Evolutionary conservation across 2,329 filamentous ascomycete genomes (phyloP), one percentile per base, ranked within the genome.

Genomic region (Geosmithia putterillii): DNA sequence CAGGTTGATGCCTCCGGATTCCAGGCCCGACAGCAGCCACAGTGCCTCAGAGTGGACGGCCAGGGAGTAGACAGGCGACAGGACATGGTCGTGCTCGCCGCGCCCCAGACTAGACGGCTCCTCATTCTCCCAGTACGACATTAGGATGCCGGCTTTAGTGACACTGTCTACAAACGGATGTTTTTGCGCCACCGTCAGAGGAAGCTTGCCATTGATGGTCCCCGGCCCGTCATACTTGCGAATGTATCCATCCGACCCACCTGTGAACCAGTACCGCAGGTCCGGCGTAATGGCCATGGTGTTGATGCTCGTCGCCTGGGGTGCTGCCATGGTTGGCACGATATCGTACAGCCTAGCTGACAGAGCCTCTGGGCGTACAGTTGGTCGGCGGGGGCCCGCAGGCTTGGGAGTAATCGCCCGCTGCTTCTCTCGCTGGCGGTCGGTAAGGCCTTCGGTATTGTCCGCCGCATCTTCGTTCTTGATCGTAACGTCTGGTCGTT

Each of bases 91-190:
- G 40, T 83, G 66, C 12, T 69, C 66, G 14, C 67, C 60, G 32
- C 65, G 61, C 4, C 62, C 60, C 0, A 63, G 59, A 1, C 56
- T 57, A 3, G 64, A 50, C 2, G 79, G 76, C 57, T 98, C 90
- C 59, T 95, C 89, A 54, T 96, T 98, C 61, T 95, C 92, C 92
- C 92, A 98, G 61, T 98, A 98, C 42, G 86, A 94, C 74, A 95
- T 81, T 41, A 96, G 66, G 6, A 95, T 86, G 1, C 89, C 92
- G 2, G 90, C 89, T 62, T 98, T 98, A 44, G 87, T 86, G 38
- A 98, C 92, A 53, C 86, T 95, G 59, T 98, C 92, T 36, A 98
- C 92, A 54, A 96, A 98, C 0, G 92, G 92, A 58, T 98, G 92
- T 41, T 86, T 75, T 65, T 98, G 92, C 25, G 92, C 92, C 6